Base-by-base conservation (phyloP, 2,329 filamentous ascomycete species). In the Fusarium xyrophilum region DNA sequence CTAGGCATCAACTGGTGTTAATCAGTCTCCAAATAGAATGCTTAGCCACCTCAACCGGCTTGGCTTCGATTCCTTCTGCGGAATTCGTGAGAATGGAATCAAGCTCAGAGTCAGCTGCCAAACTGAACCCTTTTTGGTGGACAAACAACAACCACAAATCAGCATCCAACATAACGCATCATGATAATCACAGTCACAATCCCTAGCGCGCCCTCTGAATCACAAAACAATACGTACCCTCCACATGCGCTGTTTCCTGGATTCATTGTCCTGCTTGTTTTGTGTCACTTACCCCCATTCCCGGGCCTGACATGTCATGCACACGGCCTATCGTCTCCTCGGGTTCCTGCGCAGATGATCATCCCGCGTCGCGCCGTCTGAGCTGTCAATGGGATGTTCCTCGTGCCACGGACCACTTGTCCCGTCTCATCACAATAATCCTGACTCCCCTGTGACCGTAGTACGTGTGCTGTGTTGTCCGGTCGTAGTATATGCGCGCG, bases 321-420 rank as follows among this genome's bases (percentile, higher is more conserved):
- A 42, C 55, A 56, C 27, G 56, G 58, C 73, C 71, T 73, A 73
- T 73, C 64, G 65, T 52, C 60, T 59, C 55, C 53, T 63, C 74
- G 74, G 74, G 74, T 76, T 76, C 74, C 74, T 76, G 74, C 74
- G 67, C 73, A 70, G 74, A 67, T 75, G 73, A 75, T 74, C 69
- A 73, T 68, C 67, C 70, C 71, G 65, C 63, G 68, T 44, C 57
- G 61, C 64, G 68, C 67, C 65, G 54, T 52, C 67, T 70, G 63
- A 74, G 67, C 69, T 71, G 72, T 72, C 72, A 66, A 65, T 55
- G 62, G 55, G 53, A 62, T 55, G 60, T 48, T 32, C 64, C 61
- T 67, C 43, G 65, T 62, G 60, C 47, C 36, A 51, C 56, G 39
- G 54, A 50, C 69, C 67, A 73, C 64, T 65, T 73, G 71, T 63